phyloP scores from a whole-genome alignment of 352 stramenopile species.

The Phytophthora pinifolia region DNA sequence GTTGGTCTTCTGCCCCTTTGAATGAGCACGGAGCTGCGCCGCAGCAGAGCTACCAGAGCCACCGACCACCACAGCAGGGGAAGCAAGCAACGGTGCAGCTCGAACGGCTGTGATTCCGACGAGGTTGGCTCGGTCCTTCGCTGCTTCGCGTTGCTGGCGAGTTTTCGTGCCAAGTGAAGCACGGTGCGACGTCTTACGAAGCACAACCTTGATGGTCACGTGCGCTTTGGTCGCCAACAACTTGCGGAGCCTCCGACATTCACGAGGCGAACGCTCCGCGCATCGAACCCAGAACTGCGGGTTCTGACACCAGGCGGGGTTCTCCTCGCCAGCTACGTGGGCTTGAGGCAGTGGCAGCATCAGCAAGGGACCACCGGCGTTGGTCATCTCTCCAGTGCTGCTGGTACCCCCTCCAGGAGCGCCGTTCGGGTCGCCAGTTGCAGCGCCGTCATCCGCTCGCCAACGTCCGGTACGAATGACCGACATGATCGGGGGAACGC shows the following conservation, averaged over 20 bases:
- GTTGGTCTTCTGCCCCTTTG: conserved; percentile 62
- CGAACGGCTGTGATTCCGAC: conserved; percentile 63
- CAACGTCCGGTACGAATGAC: conserved; percentile 67
- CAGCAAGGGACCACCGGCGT: conserved; percentile 73
- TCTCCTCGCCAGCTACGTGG: conserved; percentile 47
- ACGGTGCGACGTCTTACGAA: conserved; percentile 72
- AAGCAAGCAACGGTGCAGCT: conserved; percentile 4
- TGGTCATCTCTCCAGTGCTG: conserved; percentile 53
- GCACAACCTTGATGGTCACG: conserved; percentile 71
- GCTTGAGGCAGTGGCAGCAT: conserved; percentile 34
- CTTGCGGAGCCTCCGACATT: conserved; percentile 17
- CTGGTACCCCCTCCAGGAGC: conserved; percentile 25
- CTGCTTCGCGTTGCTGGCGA: conserved; percentile 50
- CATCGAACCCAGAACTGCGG: conserved; percentile 87
- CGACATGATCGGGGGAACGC: conserved; percentile 63
- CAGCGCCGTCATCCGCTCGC: conserved; percentile 42
- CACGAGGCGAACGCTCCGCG: conserved; percentile 26
- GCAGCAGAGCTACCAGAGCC: conserved; percentile 26
- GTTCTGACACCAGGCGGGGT: conserved; percentile 83
- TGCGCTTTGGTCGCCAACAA: conserved; percentile 37
- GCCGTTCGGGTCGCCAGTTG: conserved; percentile 36
- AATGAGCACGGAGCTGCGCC: conserved; percentile 41
- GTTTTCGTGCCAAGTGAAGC: conserved; percentile 36
- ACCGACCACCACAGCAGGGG: conserved; percentile 14
- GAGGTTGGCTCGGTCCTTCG: conserved; percentile 60